These are phyloP conservation scores for Platanthera zijinensis DNA, from an alignment of 106 monocot species.

Conservation along the genomic window DNA sequence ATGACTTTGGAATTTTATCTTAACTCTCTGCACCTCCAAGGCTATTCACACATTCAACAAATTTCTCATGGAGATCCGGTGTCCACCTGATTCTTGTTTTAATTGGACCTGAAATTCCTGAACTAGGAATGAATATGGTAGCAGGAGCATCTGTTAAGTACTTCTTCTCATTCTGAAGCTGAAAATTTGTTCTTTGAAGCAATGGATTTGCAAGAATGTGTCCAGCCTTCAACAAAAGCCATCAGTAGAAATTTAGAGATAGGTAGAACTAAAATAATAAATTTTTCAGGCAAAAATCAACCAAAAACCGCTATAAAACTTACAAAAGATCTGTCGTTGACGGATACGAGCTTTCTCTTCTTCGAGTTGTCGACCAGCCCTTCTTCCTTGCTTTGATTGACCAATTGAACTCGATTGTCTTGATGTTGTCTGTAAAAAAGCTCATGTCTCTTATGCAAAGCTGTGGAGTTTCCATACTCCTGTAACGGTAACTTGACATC, in stretches of 20 bases:
- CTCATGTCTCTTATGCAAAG: neutral
- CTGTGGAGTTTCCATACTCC: slow-evolving; percentile 9
- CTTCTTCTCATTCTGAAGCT: slow-evolving; percentile 17
- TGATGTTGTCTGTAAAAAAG: slow-evolving; percentile 4
- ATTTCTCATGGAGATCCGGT: slow-evolving; percentile 55
- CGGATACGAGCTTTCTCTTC: neutral
- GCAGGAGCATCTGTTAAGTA: slow-evolving; percentile 3
- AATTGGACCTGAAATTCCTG: slow-evolving; percentile 8
- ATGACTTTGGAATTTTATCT: neutral
- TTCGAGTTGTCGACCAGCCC: neutral
- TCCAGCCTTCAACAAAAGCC: slow-evolving; percentile 23
- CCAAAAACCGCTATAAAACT: neutral
- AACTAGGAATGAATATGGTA: slow-evolving; percentile 4
- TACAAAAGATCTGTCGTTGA: neutral
- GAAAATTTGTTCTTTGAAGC: slow-evolving; percentile 13
- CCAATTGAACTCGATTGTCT: slow-evolving; percentile 6
- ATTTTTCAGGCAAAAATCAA: neutral
- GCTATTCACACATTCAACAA: slow-evolving; percentile 46
- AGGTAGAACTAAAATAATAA: neutral
- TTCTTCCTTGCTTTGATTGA: slow-evolving; percentile 2
- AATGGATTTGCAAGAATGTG: slow-evolving; percentile 10
- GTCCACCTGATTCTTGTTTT: slow-evolving; percentile 74
- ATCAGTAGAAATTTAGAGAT: neutral
- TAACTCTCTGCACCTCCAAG: slow-evolving; percentile 74
- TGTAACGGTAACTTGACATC: slow-evolving; percentile 18